Base-by-base conservation (phyloP, 192 early-diverging fungal species). In the Chytriomyces hyalinus region DNA sequence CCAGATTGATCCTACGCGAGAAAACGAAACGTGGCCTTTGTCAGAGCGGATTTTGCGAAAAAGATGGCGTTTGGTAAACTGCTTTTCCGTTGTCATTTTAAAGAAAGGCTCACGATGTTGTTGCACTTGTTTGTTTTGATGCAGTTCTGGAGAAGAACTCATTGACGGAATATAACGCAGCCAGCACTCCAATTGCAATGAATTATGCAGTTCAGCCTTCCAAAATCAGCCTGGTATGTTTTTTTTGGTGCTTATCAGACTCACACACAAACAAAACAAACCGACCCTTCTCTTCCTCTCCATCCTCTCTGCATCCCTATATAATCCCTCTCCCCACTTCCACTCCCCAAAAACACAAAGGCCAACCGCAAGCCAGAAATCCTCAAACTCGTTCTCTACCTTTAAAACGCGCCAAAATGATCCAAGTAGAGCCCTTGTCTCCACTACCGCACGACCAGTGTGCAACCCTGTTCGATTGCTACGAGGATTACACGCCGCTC, bases 341-440 rank as follows among this genome's bases (percentile, higher is more conserved):
- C 13, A 57, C 24, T 0, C 24, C 24, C 24, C 0, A 26, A 26
- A 26, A 57, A 57, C 53, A 13, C 51, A 57, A 10, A 57, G 53
- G 15, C 71, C 7, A 63, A 73, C 28, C 6, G 67, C 24, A 70
- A 68, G 24, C 57, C 76, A 9, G 76, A 77, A 77, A 36, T 68
- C 20, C 57, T 77, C 28, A 77, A 77, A 48, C 66, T 77, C 13
- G 66, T 77, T 45, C n/a, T 77, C 17, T 60, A 77, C 49, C 67
- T 77, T 66, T 77, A 5, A 24, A 60, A 62, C 46, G 76, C 15
- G 76, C 76, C 4, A 77, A 77, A 46, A 68, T 77, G 53, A 77
- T 77, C 20, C 76, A 77, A 49, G 70, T 62, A 17, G 76, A 77
- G 46, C 76, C 76, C 45, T 46, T 77, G 66, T 48, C 76, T 15